phyloP scores from a whole-genome alignment of 805 yeast species.

The Monosporozyma unispora region DNA sequence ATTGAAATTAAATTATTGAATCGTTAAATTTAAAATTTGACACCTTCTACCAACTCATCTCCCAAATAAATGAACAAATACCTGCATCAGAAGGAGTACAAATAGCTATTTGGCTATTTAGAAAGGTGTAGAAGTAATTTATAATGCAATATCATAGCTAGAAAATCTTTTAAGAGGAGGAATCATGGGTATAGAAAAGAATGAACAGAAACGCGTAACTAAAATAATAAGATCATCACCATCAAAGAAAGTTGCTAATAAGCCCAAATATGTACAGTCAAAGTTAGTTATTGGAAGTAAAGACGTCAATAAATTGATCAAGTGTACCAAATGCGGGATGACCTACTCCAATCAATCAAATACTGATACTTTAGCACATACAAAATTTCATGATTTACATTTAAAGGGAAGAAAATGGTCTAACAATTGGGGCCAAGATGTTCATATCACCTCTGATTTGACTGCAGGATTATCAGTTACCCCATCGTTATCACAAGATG shows the following conservation, averaged over 20 bases:
- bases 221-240: not conserved
- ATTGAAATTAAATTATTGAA: not conserved
- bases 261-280: slow-evolving; percentile 13
- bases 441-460: not conserved
- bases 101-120: no score
- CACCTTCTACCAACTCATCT: no score
- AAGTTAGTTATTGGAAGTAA: slow-evolving; percentile 10
- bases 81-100: no score
- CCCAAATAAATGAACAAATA: no score
- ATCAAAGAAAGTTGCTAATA: not conserved
- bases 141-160: not conserved
- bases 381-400: slow-evolving; percentile 42
- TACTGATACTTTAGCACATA: slow-evolving; percentile 31
- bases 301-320: slow-evolving; percentile 3
- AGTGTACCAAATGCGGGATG: slow-evolving; percentile 26
- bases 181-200: not conserved
- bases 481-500: slow-evolving; percentile 10
- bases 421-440: slow-evolving; percentile 27
- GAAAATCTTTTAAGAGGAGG: not conserved
- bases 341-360: slow-evolving; percentile 14
- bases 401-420: slow-evolving; percentile 45
- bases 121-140: no score
- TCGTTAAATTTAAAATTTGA: no score
- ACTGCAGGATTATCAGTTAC: slow-evolving; percentile 4
- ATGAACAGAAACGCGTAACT: not conserved